Evolutionary conservation across 768 basidiomycete genomes (phyloP), one percentile per base, ranked within the genome.

Genomic region (Psilocybe sp.): DNA sequence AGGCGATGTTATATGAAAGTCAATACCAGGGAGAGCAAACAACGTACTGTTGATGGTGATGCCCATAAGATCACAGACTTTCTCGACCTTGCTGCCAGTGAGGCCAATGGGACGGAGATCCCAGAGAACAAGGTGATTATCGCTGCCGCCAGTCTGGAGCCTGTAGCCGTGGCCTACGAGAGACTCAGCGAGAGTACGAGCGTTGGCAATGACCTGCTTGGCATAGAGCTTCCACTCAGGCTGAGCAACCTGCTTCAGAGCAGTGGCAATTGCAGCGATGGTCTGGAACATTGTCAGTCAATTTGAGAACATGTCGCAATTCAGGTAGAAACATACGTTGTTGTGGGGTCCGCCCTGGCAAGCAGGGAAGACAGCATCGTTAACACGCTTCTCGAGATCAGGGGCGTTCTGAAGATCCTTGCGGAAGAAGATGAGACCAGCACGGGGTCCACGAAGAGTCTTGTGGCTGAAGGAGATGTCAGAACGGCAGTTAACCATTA

Each of bases 321-420:
- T 1, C 15, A 46, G 43, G 28, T 10, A 14, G 34, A 5, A 31
- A 57, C 83, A 49, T 49, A 90, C 89, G 75, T 99, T 94, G 77
- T 98, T 98, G 78, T 98, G 97, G 39, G 96, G 97, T 43, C 96
- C 97, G 71, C 97, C 97, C 74, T 98, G 97, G 81, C 97, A 98
- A 33, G 97, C 96, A 50, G 97, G 97, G 85, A 99, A 99, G 56
- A 99, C 96, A 44, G 97, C 95, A 37, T 96, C 91, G 68, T 98
- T 98, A 61, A 99, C 85, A 50, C 95, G 89, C 71, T 92, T 92
- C 80, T 98, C 97, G 40, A 99, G 82, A 59, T 98, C 96, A 60
- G 81, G 72, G 20, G 82, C 72, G 52, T 85, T 78, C 63, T 89
- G 81, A 59, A 84, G 83, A 66, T 96, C 93, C 72, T 88, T 97